Evolutionary conservation across 176 grass and related monocot species (phyloP).

Genomic region (Rhynchospora tenuis): DNA sequence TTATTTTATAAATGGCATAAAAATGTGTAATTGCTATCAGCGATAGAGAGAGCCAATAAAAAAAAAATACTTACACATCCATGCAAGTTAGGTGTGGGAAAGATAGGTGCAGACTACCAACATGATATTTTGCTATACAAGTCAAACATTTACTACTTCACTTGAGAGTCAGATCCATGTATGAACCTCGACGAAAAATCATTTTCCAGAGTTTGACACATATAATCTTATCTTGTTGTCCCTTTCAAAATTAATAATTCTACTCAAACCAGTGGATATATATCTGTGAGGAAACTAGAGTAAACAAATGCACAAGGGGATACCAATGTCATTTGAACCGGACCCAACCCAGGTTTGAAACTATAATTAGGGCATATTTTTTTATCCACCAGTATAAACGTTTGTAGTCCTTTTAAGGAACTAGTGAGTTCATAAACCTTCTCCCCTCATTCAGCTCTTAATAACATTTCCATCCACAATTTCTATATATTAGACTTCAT

Average conservation of each 20-base stretch:
- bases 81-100: neutral
- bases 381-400: too few relatives aligned
- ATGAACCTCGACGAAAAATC: neutral
- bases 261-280: neutral
- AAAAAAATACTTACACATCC: neutral
- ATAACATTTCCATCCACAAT: too few relatives aligned
- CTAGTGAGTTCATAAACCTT: too few relatives aligned
- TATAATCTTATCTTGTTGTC: neutral
- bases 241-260: neutral
- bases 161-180: neutral
- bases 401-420: too few relatives aligned
- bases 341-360: too few relatives aligned
- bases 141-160: neutral
- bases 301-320: neutral
- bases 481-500: too few relatives aligned
- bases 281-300: neutral
- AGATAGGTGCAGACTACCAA: neutral
- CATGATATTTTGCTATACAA: neutral
- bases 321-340: neutral
- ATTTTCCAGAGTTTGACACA: neutral
- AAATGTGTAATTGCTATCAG: neutral
- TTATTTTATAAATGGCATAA: neutral
- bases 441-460: too few relatives aligned
- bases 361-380: too few relatives aligned
- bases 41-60: neutral